Evolutionary conservation across 805 yeast genomes (phyloP), one percentile per base, ranked within the genome.

Genomic region (Metschnikowia similis): DNA sequence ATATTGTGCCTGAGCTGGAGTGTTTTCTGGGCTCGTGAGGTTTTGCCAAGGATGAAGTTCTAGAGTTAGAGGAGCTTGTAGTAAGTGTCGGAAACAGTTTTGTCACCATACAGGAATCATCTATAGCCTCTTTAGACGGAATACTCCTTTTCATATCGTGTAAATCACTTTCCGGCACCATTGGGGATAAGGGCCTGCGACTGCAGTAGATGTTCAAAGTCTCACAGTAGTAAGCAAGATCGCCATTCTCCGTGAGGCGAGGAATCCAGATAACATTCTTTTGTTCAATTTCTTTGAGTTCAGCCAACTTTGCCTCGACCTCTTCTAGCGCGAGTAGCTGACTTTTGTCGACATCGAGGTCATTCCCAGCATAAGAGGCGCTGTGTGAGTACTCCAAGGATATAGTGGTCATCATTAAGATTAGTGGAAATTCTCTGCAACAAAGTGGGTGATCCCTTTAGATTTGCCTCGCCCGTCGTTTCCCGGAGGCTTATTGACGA

Each of bases 201-300:
- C 75, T 74, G 55, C 89, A 80, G 56, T 79, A 81, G 1, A 84
- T 69, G 56, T 83, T 78, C 47, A 87, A 66, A 32, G 80, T 80
- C 31, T 81, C 77, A 58, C 84, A 82, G 64, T 80, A 83, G 65
- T 75, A 87, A 7, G 84, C 66, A 13, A 83, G 63, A 45, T 77
- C 77, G 17, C 82, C 85, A 46, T 74, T 76, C 9, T 73, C 70
- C 1, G 85, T 77, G n/a, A 78, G 66, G 43, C 78, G 75, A 0
- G 89, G 86, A 0, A 83, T 64, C 91, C 92, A 86, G 4, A 65
- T 50, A 10, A 68, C 64, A n/a, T 56, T 57, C 30, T 50, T 58
- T 29, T 58, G 53, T 37, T 61, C 49, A 6, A 48, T 44, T 13
- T 48, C 46, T 30, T 58, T 59, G 48, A 63, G 64, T 13, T 62